phyloP scores from a whole-genome alignment of 495 filamentous ascomycete genomes.

The Tuber umbilicatum region DNA sequence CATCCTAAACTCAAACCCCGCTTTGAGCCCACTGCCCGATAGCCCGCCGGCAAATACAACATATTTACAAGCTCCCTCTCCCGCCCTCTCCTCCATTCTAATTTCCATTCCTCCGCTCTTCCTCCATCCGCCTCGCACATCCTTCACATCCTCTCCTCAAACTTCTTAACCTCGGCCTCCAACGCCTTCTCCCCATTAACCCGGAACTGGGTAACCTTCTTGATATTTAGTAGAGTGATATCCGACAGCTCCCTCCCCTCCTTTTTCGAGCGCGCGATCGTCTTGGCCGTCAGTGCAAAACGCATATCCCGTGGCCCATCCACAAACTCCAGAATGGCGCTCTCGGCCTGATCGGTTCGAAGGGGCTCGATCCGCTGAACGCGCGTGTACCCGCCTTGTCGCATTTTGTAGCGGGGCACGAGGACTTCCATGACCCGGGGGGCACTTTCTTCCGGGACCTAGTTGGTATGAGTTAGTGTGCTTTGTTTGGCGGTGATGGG shows the following conservation, averaged over 20 bases:
- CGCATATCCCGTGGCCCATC: conserved; percentile 93
- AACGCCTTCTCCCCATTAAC: conserved; percentile 59
- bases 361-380: conserved; percentile 76
- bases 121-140: neutral
- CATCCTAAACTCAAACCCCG: neutral
- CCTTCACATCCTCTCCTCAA: conserved; percentile 40
- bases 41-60: neutral
- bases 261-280: conserved; percentile 58
- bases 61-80: neutral
- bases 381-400: conserved; percentile 89
- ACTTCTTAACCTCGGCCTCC: conserved; percentile 62
- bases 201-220: conserved; percentile 78
- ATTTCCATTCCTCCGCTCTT: neutral
- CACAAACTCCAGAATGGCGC: conserved; percentile 91
- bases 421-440: conserved; percentile 85
- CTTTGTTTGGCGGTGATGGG: neutral
- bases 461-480: neutral
- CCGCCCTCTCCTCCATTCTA: neutral
- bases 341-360: conserved; percentile 69
- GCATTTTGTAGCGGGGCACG: conserved; percentile 66
- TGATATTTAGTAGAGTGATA: conserved; percentile 67
- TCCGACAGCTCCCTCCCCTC: conserved; percentile 54
- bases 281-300: conserved; percentile 82
- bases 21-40: neutral
- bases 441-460: conserved; percentile 61